Evolutionary conservation across 208 protist genomes (phyloP), one percentile per base, ranked within the genome.

Genomic region (Vickermania spadyakhi): DNA sequence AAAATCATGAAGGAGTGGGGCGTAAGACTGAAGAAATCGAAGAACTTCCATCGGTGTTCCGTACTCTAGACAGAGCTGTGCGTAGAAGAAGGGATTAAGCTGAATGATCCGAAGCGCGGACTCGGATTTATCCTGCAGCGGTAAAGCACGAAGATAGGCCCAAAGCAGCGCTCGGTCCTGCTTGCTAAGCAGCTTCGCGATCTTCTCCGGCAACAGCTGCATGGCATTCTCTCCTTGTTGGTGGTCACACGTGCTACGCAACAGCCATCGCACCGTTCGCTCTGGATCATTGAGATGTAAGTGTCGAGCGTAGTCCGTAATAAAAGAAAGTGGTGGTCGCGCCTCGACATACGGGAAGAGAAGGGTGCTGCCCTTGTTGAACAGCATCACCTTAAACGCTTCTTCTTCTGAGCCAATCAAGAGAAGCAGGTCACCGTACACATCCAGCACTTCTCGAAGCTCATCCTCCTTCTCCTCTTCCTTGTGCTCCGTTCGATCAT

Each of bases 51-150:
- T 18, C 36, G 7, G 36, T n/a, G 36, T 45, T 18, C 81, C 75
- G 71, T 89, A 83, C 67, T 89, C 79, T 36, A 90, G 84, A 56
- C 79, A 86, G 0, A 93, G 74, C 18, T 45, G 36, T 7, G 36
- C 36, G 36, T 45, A 45, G 36, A 45, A 18, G 11, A 45, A 18
- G 11, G 36, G 36, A 18, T 18, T 7, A 18, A n/a, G 36, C 36
- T 45, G 36, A 45, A 45, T 18, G 7, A 45, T n/a, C 36, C 36
- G 11, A 7, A 18, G 11, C 36, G 36, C 36, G 11, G 18, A 7
- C 36, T 45, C 36, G 11, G 36, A 7, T 45, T 18, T 7, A 45
- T 45, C 36, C 18, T 45, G 36, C 18, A n/a, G 36, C 36, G 36
- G 36, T 18, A 45, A 18, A 7, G 36, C 36, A 7, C 11, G 11